A percentile compares a stretch with the other conserved stretches of the same genome.
Evolutionary conservation across 1,139 yeast genomes (phyloP).

Genomic region (Blastobotrys indianensis): DNA sequence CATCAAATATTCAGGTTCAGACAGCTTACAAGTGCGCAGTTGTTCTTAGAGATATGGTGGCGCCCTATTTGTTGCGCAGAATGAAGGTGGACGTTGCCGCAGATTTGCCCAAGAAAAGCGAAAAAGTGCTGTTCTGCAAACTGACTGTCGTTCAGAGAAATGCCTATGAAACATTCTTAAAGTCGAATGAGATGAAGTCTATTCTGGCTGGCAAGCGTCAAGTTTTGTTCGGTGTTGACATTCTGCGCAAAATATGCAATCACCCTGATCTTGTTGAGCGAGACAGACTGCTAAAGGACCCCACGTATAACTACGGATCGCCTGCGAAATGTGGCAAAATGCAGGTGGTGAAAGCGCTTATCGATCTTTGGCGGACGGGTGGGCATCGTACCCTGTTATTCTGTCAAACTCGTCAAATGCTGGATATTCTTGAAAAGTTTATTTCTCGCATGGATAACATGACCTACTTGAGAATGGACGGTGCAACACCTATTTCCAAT

Average conservation of each 20-base stretch:
- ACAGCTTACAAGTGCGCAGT: constrained; percentile 97
- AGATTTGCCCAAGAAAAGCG: constrained; percentile 88
- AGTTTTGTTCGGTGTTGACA: constrained; percentile 84
- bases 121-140: constrained; percentile 87
- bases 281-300: constrained; percentile 40
- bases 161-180: constrained; percentile 65
- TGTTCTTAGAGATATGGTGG: constrained; percentile 74
- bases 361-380: constrained; percentile 71
- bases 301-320: constrained; percentile 53
- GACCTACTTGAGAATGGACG: constrained; percentile 83
- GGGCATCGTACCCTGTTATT: constrained; percentile 76
- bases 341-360: constrained; percentile 74
- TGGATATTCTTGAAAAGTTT: constrained; percentile 71
- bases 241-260: constrained; percentile 84
- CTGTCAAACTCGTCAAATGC: constrained; percentile 92
- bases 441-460: constrained; percentile 41
- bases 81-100: constrained; percentile 95
- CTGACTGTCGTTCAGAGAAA: constrained; percentile 70
- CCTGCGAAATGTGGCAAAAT: constrained; percentile 79
- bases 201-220: constrained; percentile 74
- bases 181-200: constrained; percentile 67
- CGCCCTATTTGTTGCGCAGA: constrained; percentile 82
- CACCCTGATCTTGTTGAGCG: constrained; percentile 85
- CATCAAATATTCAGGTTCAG: constrained; percentile 91
- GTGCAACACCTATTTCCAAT: constrained; percentile 71